These are phyloP conservation scores for Sclerotinia spermophila DNA, from an alignment of 2,329 filamentous ascomycete genomes.

Conservation along the genomic window DNA sequence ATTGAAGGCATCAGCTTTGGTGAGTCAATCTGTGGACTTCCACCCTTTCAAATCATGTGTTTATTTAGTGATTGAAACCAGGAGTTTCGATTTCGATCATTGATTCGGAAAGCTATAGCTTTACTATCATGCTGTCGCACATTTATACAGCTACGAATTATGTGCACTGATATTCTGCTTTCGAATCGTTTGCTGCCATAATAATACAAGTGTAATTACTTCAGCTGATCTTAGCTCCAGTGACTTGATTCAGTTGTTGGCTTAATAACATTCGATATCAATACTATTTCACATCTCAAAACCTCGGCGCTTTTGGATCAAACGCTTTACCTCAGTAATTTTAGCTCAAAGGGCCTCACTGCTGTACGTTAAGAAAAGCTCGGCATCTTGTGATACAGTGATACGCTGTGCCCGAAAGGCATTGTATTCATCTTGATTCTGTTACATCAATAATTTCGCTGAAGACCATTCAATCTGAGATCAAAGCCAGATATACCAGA, in stretches of 20 bases:
- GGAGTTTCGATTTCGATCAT: accelerated
- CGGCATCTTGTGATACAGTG: neutral
- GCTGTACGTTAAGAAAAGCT: neutral
- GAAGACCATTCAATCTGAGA: neutral
- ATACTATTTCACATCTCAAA: neutral
- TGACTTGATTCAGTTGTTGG: neutral
- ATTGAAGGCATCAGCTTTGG: too few species aligned
- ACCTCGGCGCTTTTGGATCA: neutral
- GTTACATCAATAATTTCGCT: neutral
- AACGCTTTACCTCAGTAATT: neutral
- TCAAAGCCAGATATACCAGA: neutral
- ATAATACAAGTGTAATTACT: neutral
- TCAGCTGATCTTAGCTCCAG: neutral
- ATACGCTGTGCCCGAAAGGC: neutral
- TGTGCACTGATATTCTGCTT: neutral
- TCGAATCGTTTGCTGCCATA: neutral
- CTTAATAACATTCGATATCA: neutral
- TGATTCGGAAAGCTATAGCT: neutral
- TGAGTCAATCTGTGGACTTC: too few species aligned
- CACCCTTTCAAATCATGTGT: too few species aligned
- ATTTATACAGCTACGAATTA: neutral
- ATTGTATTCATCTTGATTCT: neutral
- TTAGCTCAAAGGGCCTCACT: neutral
- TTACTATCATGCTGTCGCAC: neutral
- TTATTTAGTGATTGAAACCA: too few species aligned